phyloP scores from a whole-genome alignment of 129 eudicot genomes.

The Silybum marianum region DNA sequence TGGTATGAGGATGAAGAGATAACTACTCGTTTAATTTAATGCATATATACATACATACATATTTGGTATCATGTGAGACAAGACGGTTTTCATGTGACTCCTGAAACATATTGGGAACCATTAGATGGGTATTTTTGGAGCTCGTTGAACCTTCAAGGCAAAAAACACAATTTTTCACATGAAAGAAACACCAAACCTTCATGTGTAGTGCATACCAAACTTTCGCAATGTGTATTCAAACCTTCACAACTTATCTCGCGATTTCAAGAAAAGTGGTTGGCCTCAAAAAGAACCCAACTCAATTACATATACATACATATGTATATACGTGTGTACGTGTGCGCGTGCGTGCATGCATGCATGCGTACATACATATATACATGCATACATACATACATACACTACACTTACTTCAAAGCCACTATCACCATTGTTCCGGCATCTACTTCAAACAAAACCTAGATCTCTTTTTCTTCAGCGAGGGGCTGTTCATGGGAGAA shows the following conservation, averaged over 20 bases:
- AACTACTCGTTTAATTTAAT: neutral
- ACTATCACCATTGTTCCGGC: neutral
- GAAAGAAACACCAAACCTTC: neutral
- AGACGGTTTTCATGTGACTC: neutral
- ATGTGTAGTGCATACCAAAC: neutral
- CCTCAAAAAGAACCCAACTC: neutral
- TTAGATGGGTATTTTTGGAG: neutral
- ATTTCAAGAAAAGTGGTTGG: too few relatives aligned
- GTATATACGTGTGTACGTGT: too few relatives aligned
- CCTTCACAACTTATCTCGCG: neutral
- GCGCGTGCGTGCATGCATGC: too few relatives aligned
- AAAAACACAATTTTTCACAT: neutral
- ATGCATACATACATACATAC: too few relatives aligned
- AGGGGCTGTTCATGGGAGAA: neutral
- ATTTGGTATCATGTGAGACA: neutral
- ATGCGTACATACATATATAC: too few relatives aligned
- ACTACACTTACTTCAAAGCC: neutral
- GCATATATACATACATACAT: neutral
- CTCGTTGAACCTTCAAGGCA: neutral
- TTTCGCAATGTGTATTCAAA: neutral
- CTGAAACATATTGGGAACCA: neutral
- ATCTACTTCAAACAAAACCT: neutral
- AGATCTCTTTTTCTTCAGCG: neutral
- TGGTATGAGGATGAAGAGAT: neutral
- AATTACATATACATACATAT: neutral